Evolutionary conservation across 179 eudicot species (phyloP).

Genomic region (Silene vulgaris): DNA sequence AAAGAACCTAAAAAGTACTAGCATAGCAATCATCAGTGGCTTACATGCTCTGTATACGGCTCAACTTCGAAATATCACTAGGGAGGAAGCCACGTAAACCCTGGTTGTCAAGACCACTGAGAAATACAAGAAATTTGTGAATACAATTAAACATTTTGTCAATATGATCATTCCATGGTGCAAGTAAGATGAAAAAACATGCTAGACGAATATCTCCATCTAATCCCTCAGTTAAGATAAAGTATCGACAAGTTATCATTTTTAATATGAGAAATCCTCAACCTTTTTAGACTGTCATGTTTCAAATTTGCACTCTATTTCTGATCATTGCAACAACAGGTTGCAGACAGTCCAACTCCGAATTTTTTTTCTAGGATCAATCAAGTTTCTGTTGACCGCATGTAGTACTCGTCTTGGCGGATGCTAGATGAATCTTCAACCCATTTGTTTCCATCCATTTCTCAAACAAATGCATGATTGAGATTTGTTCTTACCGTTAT

Average conservation of each 20-base stretch:
- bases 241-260: background rate
- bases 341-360: too few species aligned
- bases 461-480: too few species aligned
- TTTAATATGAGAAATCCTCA: too few species aligned
- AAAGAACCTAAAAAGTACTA: background rate
- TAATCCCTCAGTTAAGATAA: background rate
- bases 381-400: too few species aligned
- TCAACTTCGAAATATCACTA: conserved; percentile 56
- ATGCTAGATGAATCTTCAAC: too few species aligned
- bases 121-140: conserved; percentile 23
- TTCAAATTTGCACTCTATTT: too few species aligned
- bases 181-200: background rate
- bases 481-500: background rate
- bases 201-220: background rate
- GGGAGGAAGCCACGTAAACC: conserved; percentile 87
- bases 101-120: conserved; percentile 90
- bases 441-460: too few species aligned
- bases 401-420: too few species aligned
- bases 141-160: background rate
- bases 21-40: conserved; percentile 20
- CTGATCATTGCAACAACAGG: too few species aligned
- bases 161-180: background rate
- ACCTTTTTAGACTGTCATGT: too few species aligned
- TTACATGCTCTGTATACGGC: conserved; percentile 85
- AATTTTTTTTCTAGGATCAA: too few species aligned